phyloP scores from a whole-genome alignment of 371 early-diverging fungal species.

The Mortierella sp. region DNA sequence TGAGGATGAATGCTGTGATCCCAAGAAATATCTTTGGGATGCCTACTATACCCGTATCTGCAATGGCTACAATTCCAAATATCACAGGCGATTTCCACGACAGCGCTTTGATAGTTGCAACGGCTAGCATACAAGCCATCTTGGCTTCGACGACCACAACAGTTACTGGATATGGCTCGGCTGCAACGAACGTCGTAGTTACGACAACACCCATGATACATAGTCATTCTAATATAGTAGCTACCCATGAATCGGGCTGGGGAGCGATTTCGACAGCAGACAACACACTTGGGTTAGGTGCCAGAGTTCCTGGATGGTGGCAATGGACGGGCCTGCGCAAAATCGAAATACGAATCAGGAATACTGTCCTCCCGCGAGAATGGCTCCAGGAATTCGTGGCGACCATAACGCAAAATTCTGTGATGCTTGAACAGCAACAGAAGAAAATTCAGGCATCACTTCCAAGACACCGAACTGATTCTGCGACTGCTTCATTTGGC shows the following conservation, averaged over 20 bases:
- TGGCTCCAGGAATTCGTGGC: slow-evolving; percentile 34
- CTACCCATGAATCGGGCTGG: neutral
- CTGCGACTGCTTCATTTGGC: slow-evolving; percentile 3
- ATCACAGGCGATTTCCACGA: neutral
- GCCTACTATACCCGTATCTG: neutral
- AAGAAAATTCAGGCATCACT: neutral
- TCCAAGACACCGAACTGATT: neutral
- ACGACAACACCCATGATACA: neutral
- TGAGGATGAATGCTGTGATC: slow-evolving; percentile 23
- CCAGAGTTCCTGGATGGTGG: slow-evolving; percentile 29
- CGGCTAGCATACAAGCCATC: neutral
- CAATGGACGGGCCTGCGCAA: slow-evolving; percentile 28
- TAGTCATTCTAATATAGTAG: too few relatives aligned
- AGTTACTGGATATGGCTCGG: neutral
- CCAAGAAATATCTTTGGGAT: slow-evolving; percentile 21
- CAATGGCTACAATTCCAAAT: neutral
- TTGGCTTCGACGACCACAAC: neutral
- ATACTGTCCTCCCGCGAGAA: slow-evolving; percentile 21
- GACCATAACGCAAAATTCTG: slow-evolving; percentile 10
- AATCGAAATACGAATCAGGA: slow-evolving; percentile 26
- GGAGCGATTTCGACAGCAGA: neutral
- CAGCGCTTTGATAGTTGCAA: neutral
- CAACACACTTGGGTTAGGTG: neutral
- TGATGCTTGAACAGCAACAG: slow-evolving; percentile 1
- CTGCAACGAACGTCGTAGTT: neutral